phyloP scores from a whole-genome alignment of 371 early-diverging fungal genomes.

The Mucor velutinosus region DNA sequence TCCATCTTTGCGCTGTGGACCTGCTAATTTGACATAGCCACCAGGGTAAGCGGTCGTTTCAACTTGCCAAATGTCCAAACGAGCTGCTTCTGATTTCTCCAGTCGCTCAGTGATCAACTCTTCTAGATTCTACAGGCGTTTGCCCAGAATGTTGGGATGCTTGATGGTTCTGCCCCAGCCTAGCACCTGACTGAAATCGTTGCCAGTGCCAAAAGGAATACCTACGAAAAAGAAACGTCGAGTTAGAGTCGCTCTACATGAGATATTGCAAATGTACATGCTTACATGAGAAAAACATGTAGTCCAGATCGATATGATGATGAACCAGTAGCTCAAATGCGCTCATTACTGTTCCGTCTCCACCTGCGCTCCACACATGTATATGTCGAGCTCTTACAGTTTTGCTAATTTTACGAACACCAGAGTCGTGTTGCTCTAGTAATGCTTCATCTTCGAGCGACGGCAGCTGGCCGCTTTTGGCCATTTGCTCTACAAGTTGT shows the following conservation, averaged over 20 bases:
- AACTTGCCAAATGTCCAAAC: conserved; percentile 67
- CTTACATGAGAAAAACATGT: conserved; percentile 62
- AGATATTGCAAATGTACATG: neutral
- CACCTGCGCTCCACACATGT: conserved; percentile 70
- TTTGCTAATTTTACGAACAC: conserved; percentile 2
- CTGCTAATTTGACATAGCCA: conserved; percentile 52
- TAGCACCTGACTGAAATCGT: conserved; percentile 65
- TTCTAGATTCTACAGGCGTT: conserved; percentile 45
- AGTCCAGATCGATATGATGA: conserved; percentile 51
- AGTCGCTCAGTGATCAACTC: conserved; percentile 49
- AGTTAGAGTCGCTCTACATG: neutral
- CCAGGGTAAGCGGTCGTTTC: conserved; percentile 45
- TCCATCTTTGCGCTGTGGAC: conserved; percentile 35
- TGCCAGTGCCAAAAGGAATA: conserved; percentile 71
- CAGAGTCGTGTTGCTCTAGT: neutral
- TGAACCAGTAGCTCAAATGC: conserved; percentile 55
- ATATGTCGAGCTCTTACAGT: conserved; percentile 39
- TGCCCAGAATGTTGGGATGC: conserved; percentile 51
- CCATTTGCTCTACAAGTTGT: conserved; percentile 32
- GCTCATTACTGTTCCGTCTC: conserved; percentile 71
- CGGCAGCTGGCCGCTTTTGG: conserved; percentile 24
- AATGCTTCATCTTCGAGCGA: conserved; percentile 1
- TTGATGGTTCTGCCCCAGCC: conserved; percentile 67
- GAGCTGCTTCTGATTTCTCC: conserved; percentile 56
- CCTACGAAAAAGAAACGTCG: conserved; percentile 16